Base-by-base conservation (phyloP, 2,329 filamentous ascomycete species). In the Phaeosphaeriaceae sp. region DNA sequence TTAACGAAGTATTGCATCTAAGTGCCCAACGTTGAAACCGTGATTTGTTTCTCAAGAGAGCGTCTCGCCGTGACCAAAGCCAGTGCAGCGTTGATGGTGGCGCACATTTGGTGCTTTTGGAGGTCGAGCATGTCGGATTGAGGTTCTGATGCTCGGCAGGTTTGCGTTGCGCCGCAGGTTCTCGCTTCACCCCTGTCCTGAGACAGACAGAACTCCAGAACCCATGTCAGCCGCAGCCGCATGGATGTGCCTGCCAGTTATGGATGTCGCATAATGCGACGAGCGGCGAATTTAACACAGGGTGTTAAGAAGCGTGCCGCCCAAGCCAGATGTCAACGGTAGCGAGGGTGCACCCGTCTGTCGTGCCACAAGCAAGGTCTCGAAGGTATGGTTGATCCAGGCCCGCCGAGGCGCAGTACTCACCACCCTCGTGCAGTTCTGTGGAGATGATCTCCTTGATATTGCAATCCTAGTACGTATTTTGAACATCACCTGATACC, bases 81-180 rank as follows among this genome's bases (percentile, higher is more conserved):
- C 58, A 64, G 55, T 53, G 57, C 56, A 58, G 50, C 50, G 51
- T 60, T 51, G 48, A 50, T 54, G 54, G 47, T 53, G 60, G 60
- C 40, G 53, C 56, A 54, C 46, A 54, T 41, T 63, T 58, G 56
- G 56, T 57, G 60, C 58, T 65, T 51, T 58, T 70, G 60, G 68
- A 68, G 63, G 69, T 69, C 45, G 57, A 50, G 24, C 61, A 63
- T 53, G 67, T 64, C 53, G 47, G 66, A 62, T 61, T 61, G 66
- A 61, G 59, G 67, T 69, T 70, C 68, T 70, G 68, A 69, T 69
- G 68, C 68, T 62, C 54, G 62, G 63, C 65, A 56, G 66, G 68
- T 70, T 70, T 70, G 67, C 59, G 51, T 33, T 61, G 60, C 67
- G 68, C 67, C 65, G 68, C 68, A 71, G 66, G 68, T 62, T 62